Conservation (phyloP, 202 grass and related monocot species). For the Panicum hallii region DNA sequence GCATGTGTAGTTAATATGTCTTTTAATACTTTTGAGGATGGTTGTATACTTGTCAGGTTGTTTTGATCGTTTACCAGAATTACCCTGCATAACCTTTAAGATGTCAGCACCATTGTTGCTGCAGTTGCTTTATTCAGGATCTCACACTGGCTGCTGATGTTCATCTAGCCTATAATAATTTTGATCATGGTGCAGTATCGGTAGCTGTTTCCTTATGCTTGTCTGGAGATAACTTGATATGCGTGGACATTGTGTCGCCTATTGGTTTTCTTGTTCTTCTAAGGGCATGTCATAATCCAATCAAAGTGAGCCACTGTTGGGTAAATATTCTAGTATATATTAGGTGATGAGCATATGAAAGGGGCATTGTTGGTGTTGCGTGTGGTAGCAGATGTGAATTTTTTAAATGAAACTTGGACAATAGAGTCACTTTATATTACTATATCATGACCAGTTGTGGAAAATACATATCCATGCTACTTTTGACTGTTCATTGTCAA, state of each 20-base stretch:
- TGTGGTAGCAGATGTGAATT: not conserved
- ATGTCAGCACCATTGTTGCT: not conserved
- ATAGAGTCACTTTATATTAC: constrained; percentile 19
- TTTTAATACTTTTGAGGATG: not conserved
- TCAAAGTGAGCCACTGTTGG: not conserved
- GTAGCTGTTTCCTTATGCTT: constrained; percentile 7
- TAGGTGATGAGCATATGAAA: not conserved
- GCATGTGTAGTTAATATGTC: not conserved
- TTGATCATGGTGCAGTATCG: not conserved
- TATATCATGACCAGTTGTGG: constrained; percentile 23
- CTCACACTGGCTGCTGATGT: not conserved
- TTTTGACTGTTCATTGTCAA: not conserved
- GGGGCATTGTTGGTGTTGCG: not conserved
- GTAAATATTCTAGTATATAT: constrained; percentile 6
- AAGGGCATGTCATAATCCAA: constrained; percentile 6
- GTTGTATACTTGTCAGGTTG: not conserved
- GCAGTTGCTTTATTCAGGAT: not conserved
- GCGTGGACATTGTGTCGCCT: not conserved
- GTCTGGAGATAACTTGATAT: not conserved
- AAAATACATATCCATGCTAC: not conserved
- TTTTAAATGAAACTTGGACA: constrained; percentile 14
- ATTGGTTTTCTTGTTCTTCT: not conserved
- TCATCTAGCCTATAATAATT: constrained; percentile 8
- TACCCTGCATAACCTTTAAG: not conserved
- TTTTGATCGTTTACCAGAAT: not conserved